Base-by-base conservation (phyloP, 225 moss, liverwort and hornwort species). In the Neckera pumila region DNA sequence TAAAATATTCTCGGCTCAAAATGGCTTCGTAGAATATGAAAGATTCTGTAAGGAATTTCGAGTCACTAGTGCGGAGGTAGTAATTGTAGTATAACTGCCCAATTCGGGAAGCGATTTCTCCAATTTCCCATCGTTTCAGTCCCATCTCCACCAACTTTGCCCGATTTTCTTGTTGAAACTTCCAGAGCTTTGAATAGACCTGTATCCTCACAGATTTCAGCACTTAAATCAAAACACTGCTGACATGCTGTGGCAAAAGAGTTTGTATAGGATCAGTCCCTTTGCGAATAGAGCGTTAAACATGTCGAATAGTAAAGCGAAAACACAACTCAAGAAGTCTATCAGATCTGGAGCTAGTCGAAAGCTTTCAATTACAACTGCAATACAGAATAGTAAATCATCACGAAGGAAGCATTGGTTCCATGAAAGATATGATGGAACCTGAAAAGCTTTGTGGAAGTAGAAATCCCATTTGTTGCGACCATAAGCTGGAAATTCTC, bases 21-120 rank as follows among this genome's bases (percentile, higher is more conserved):
- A 99, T 99, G 83, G 98, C 98, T 84, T 99, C 97, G 64, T 99
- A 99, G 88, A 99, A 99, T 85, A 99, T 97, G 88, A 89, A 97
- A 3, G 98, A 99, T 89, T 99, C 97, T 51, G 95, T 93, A 65
- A 99, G 94, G 72, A 97, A 99, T 89, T 97, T 99, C 75, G 96
- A 92, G 84, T 99, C 97, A 81, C 98, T 99, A 45, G 98, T 99
- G 82, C 98, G 97, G 82, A 96, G 93, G 84, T 99, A 99, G 85
- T 99, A 99, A 83, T 96, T 97, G 94, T 99, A 97, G 82, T 99
- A 99, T 22, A 99, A 91, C 92, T 99, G 98, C 62, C 98, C 97
- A 78, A 99, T 99, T 85, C 97, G 95, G 42, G 97, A 99, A 62
- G 98, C 98, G 83, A 99, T 99, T 93, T 99, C 97, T 85, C 98